Conservation (phyloP, 192 early-diverging fungal genomes). For the Pilobolus umbonatus region DNA sequence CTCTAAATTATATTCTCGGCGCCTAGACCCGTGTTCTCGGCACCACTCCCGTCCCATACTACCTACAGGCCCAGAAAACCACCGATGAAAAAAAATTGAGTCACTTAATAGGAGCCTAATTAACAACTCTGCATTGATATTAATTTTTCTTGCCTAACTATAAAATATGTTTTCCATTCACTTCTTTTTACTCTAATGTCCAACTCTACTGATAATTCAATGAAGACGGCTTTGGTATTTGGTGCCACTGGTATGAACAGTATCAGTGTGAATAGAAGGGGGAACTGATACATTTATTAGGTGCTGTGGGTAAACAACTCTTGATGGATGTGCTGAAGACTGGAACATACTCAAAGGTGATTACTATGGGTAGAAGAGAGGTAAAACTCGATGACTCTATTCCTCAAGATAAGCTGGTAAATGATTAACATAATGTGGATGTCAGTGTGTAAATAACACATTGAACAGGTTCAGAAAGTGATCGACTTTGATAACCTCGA, state of each 20-base stretch:
- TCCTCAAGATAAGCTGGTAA: constrained; percentile 40
- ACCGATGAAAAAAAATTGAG: no score
- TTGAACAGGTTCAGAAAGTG: constrained; percentile 50
- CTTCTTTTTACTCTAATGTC: no score
- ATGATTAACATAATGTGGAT: not conserved
- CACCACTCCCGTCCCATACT: no score
- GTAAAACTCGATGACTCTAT: constrained; percentile 38
- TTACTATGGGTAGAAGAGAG: constrained; percentile 47
- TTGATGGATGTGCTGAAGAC: constrained; percentile 46
- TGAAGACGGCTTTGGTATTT: constrained; percentile 29
- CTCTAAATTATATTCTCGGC: no score
- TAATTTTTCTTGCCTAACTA: no score
- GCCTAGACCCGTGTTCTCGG: no score
- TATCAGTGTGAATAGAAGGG: not conserved
- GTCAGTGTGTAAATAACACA: not conserved
- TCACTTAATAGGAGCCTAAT: no score
- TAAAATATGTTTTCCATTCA: no score
- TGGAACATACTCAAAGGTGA: constrained; percentile 45
- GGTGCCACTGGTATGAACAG: constrained; percentile 16
- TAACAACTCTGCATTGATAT: no score
- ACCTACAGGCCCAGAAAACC: no score
- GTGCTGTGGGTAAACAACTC: constrained; percentile 56
- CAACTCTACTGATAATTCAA: no score
- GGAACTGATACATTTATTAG: constrained; percentile 16
- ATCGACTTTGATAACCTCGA: constrained; percentile 76